phyloP scores from a whole-genome alignment of 192 early-diverging fungal species.

The Coemansia reversa region DNA sequence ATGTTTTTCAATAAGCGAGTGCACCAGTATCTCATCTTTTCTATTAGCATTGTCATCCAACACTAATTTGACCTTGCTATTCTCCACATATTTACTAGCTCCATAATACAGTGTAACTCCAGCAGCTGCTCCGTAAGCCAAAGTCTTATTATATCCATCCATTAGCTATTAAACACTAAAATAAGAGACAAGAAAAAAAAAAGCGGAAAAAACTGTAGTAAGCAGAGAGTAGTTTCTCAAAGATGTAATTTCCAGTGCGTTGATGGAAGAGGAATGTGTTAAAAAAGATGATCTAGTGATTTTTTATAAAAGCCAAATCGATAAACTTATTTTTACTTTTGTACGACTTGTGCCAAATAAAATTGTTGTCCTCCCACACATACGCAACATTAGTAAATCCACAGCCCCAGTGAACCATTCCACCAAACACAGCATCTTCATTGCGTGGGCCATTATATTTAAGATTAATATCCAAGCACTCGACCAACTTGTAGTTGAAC shows the following conservation, averaged over 20 bases:
- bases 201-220: no score
- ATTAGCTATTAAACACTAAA: no score
- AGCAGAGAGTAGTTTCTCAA: no score
- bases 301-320: slow-evolving; percentile 34
- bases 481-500: slow-evolving; percentile 38
- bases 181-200: no score
- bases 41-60: background rate
- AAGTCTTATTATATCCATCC: background rate
- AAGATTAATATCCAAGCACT: slow-evolving; percentile 29
- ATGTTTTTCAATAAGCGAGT: slow-evolving; percentile 12
- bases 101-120: slow-evolving; percentile 12
- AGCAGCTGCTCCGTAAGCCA: slow-evolving; percentile 1
- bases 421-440: slow-evolving; percentile 48
- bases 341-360: slow-evolving; percentile 49
- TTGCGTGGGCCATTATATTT: slow-evolving; percentile 23
- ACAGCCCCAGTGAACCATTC: slow-evolving; percentile 45
- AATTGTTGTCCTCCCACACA: slow-evolving; percentile 33
- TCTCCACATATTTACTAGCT: background rate
- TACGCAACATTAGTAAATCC: slow-evolving; percentile 28
- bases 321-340: slow-evolving; percentile 48
- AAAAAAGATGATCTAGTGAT: slow-evolving; percentile 33
- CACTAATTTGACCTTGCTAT: slow-evolving; percentile 11
- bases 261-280: no score
- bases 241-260: no score
- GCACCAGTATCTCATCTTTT: slow-evolving; percentile 3